A percentile compares a stretch with the other conserved stretches of the same genome.
phyloP scores from a whole-genome alignment of 352 stramenopile genomes.

The Globisporangium lucens region DNA sequence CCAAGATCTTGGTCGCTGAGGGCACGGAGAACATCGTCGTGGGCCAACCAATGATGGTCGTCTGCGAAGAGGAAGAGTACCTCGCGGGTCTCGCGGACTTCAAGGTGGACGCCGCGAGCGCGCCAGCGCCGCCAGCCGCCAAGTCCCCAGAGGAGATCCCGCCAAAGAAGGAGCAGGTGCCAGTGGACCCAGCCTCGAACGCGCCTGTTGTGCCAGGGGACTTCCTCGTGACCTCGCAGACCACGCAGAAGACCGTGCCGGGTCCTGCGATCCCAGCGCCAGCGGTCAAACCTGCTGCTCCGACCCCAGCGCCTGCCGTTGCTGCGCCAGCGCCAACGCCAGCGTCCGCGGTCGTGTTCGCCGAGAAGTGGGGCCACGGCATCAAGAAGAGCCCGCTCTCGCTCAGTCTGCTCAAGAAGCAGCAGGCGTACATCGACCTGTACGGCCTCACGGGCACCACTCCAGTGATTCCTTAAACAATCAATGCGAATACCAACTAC shows the following conservation, averaged over 20 bases:
- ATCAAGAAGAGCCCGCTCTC: conserved; percentile 82
- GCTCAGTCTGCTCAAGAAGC: conserved; percentile 78
- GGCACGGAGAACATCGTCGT: conserved; percentile 89
- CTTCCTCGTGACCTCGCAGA: conserved; percentile 67
- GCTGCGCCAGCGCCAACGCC: conserved; percentile 22
- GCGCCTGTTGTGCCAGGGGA: conserved; percentile 52
- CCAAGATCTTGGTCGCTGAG: conserved; percentile 94
- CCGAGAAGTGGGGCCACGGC: conserved; percentile 76
- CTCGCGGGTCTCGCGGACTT: conserved; percentile 74
- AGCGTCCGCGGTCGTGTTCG: conserved; percentile 30
- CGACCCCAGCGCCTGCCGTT: conserved; percentile 14
- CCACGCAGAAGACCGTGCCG: conserved; percentile 45
- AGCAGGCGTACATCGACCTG: conserved; percentile 80
- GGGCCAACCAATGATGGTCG: conserved; percentile 95
- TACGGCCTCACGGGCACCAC: conserved; percentile 82
- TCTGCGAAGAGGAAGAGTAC: conserved; percentile 88
- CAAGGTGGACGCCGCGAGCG: conserved; percentile 46
- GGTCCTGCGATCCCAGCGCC: conserved; percentile 39
- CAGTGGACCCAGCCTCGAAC: conserved; percentile 39
- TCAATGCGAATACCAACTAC: conserved; percentile 36
- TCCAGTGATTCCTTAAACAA: conserved; percentile 28
- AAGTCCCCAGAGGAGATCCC: conserved; percentile 59
- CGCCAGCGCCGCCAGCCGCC: conserved; percentile 26
- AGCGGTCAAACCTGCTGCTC: conserved; percentile 7
- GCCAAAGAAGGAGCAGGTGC: conserved; percentile 66